phyloP scores from a whole-genome alignment of 2,329 filamentous ascomycete genomes.

The Colletotrichum liaoningense region DNA sequence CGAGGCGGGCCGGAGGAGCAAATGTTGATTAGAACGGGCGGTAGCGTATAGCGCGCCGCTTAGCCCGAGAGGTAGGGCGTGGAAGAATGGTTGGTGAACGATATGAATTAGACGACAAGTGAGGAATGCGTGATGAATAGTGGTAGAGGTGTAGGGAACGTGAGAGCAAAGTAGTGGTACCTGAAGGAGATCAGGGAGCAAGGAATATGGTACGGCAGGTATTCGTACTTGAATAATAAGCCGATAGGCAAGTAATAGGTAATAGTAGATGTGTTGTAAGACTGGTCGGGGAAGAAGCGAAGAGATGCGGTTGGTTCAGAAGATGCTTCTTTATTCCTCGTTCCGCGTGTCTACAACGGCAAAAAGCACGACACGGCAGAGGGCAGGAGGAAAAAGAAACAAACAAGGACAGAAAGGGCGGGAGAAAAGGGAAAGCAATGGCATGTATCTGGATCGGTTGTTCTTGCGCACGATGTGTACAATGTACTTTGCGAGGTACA shows the following conservation, averaged over 20 bases:
- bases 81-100: not conserved
- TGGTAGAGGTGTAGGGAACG: conserved; percentile 21
- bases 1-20: conserved; percentile 27
- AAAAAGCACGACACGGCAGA: not conserved
- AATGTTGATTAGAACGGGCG: conserved; percentile 26
- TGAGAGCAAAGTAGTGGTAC: conserved; percentile 10
- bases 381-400: conserved; percentile 6
- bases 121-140: conserved; percentile 7
- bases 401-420: conserved; percentile 10
- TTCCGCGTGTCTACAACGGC: conserved; percentile 10
- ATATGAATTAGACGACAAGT: conserved; percentile 28
- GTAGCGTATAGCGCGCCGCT: conserved; percentile 29
- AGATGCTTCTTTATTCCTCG: not conserved
- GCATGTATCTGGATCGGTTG: conserved; percentile 28
- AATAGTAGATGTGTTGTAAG: not conserved
- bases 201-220: not conserved
- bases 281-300: conserved; percentile 10
- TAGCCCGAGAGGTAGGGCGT: conserved; percentile 1
- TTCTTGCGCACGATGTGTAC: conserved; percentile 1
- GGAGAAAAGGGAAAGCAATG: conserved; percentile 31
- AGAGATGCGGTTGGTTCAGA: conserved; percentile 1
- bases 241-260: too few species aligned
- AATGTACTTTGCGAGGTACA: conserved; percentile 1
- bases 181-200: not conserved
- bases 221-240: not conserved